Evolutionary conservation across 2,329 filamentous ascomycete species (phyloP), one percentile per base, ranked within the genome.

Genomic region (Fusarium anguioides): DNA sequence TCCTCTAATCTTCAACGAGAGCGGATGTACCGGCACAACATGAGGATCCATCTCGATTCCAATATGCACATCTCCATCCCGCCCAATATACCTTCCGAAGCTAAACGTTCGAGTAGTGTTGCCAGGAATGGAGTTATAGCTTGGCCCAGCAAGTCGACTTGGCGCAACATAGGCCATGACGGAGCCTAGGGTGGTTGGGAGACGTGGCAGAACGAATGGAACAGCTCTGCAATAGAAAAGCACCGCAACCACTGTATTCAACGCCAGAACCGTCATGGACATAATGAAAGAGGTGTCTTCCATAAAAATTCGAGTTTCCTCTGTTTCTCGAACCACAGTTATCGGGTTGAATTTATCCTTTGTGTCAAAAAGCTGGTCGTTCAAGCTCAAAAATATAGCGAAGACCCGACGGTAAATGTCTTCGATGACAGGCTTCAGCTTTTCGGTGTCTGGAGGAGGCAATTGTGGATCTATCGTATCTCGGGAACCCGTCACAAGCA

Each of bases 1-100:
- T 9, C 24, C 9, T 26, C 24, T 6, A 6, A 26, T 9, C 24
- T 9, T 29, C 27, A 65, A 26, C 3, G 59, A 63, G 0, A 3
- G 6, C 0, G 59, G 59, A 6, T 75, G 40, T 0, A 77, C 42
- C 0, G 48, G 70, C 0, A 78, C 76, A 1, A 85, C 79, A 50
- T 81, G 80, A 0, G 82, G 81, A 23, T 81, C 77, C 23, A 78
- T 71, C 31, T 89, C 86, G 40, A 88, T 82, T 0, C 86, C 86
- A 1, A 84, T 60, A 54, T 87, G 83, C 0, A 75, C 72, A 9
- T 76, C 75, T 0, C 83, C 81, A 63, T 88, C 85, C 0, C 66
- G 69, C 0, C 84, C 85, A 2, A 84, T 51, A 52, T 80, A 88
- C 0, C 76, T 77, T 0, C 86, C 86, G 66, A 83, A 88, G 1